A percentile compares a stretch with the other conserved stretches of the same genome.
These are phyloP conservation scores for Adansonia gregorii DNA, from an alignment of 441 rosid species.

Conservation along the genomic window DNA sequence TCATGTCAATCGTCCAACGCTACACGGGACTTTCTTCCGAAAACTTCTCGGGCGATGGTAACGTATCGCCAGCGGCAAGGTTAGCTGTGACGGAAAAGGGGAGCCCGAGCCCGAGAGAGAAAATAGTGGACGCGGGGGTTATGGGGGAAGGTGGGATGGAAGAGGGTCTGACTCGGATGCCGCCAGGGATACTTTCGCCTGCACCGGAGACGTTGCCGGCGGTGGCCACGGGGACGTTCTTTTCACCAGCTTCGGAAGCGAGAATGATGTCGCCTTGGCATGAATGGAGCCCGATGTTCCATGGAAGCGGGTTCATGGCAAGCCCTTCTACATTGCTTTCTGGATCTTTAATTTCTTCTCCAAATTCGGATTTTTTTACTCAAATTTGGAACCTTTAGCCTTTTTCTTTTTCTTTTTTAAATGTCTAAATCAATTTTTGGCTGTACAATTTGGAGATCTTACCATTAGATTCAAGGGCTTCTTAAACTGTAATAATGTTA, in stretches of 20 bases:
- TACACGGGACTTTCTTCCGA: slow-evolving; percentile 70
- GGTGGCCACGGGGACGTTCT: slow-evolving; percentile 41
- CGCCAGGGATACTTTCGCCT: slow-evolving; percentile 79
- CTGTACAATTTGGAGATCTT: neutral
- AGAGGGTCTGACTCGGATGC: slow-evolving; percentile 28
- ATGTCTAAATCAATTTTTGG: slow-evolving; percentile 16
- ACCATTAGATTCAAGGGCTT: neutral
- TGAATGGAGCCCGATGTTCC: slow-evolving; percentile 41
- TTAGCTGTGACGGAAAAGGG: slow-evolving; percentile 71
- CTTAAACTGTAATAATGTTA: slow-evolving; percentile 15
- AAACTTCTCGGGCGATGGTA: slow-evolving; percentile 47
- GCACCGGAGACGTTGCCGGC: slow-evolving; percentile 57
- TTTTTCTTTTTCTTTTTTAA: neutral
- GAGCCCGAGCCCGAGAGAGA: slow-evolving; percentile 48
- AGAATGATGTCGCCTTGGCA: slow-evolving; percentile 23
- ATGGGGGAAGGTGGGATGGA: slow-evolving; percentile 42
- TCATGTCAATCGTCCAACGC: slow-evolving; percentile 70
- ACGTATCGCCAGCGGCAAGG: slow-evolving; percentile 80
- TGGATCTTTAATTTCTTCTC: slow-evolving; percentile 46
- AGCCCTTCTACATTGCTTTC: slow-evolving; percentile 53
- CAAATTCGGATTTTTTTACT: slow-evolving; percentile 55
- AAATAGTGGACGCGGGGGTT: slow-evolving; percentile 27
- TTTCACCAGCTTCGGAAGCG: slow-evolving; percentile 43
- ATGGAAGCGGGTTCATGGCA: slow-evolving; percentile 30
- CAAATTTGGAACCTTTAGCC: slow-evolving; percentile 50